These are phyloP conservation scores for Claviceps cyperi DNA, from an alignment of 2,329 filamentous ascomycete genomes.

Conservation along the genomic window DNA sequence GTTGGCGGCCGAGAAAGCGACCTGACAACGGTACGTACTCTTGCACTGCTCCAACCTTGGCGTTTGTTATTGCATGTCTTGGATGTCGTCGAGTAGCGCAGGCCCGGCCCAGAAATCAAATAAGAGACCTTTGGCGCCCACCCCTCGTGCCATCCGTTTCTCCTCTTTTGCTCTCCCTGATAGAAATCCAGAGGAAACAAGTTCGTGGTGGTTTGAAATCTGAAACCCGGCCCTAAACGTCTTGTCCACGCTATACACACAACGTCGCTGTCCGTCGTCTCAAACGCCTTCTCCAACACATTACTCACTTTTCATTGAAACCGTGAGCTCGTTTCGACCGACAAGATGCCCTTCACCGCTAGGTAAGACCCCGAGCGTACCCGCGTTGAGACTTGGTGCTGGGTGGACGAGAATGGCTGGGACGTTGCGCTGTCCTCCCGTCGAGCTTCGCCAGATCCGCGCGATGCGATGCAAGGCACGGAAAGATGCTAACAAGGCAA, in stretches of 20 bases:
- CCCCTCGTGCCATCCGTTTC: neutral
- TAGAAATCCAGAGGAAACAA: too few relatives aligned
- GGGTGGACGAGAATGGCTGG: too few relatives aligned
- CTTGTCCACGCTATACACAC: too few relatives aligned
- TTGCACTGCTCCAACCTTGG: too few relatives aligned
- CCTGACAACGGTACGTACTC: too few relatives aligned
- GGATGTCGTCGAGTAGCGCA: neutral
- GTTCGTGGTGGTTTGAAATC: too few relatives aligned
- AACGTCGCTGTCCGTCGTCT: neutral
- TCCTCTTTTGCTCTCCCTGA: neutral
- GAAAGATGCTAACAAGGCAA: neutral
- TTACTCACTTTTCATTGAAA: neutral
- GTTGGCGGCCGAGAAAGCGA: too few relatives aligned
- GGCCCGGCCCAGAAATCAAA: neutral
- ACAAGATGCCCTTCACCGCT: constrained; percentile 44
- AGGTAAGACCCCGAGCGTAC: constrained; percentile 28
- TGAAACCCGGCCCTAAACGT: too few relatives aligned
- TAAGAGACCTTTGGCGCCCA: neutral
- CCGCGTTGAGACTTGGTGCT: neutral
- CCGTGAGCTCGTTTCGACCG: constrained; percentile 5
- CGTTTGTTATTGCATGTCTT: neutral
- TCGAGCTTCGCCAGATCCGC: neutral
- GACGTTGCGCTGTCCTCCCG: too few relatives aligned
- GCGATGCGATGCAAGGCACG: constrained; percentile 4
- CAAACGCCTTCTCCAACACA: neutral